Base-by-base conservation (phyloP, 306 rosid genomes). In the Trichosanthes truncata region DNA sequence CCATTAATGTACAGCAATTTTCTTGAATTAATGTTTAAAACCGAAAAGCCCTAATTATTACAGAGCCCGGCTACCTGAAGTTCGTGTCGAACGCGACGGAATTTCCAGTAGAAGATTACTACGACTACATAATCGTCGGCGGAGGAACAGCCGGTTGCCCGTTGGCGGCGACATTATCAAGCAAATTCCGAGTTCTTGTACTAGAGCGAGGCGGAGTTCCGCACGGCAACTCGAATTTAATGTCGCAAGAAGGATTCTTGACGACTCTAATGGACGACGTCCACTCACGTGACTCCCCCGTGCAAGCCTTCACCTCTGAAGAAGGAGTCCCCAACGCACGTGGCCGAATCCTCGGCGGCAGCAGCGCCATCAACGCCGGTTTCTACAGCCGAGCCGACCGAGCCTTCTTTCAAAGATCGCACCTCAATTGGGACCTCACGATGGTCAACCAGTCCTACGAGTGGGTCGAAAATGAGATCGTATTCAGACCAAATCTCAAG, bases 141-240 rank as follows among this genome's bases (percentile, higher is more conserved):
- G 98, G 98, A 3, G 99, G 99, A 21, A 95, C 99, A 0, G 89
- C 99, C 3, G 98, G 99, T 1, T 95, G 98, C 82, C 99, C 98
- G 1, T 49, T 96, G 80, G 98, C 96, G 0, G 96, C 99, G 15
- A 96, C 98, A 0, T 83, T 93, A 0, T 96, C 99, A 0, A 87
- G 60, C 2, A 20, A 52, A 3, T 90, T 61, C 45, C 86, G 90
- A 2, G 96, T 91, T 2, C 93, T 96, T 0, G 46, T 96, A 9
- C 89, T 96, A 1, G 98, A 96, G 71, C 86, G 98, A 9, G 99
- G 98, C 0, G 97, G 97, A 1, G 52, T 84, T 9, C 63, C 86
- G 0, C 68, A 84, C n/a, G 87, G 74, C 4, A 76, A 85, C n/a
- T 63, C 84, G 4, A 83, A 89, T 65, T 8, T 93, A 49, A 88